phyloP scores from a whole-genome alignment of 768 basidiomycete species.

The Gymnopilus junonius region DNA sequence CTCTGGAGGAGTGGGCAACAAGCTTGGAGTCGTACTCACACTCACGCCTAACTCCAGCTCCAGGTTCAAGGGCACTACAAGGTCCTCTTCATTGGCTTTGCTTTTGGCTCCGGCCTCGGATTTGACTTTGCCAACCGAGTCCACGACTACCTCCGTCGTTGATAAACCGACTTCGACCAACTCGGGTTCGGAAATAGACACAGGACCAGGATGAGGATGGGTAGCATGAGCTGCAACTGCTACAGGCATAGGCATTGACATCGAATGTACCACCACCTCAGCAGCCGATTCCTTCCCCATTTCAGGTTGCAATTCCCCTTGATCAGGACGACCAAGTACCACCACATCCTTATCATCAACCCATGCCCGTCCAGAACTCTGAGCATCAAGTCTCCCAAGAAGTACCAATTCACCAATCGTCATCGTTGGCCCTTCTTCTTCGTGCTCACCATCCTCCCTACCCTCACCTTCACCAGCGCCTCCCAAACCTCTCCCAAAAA shows the following conservation, averaged over 20 bases:
- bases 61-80: too few species aligned
- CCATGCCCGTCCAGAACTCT: conserved; percentile 25
- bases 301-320: not conserved
- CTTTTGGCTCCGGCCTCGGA: too few species aligned
- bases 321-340: conserved; percentile 1
- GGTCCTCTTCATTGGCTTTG: not conserved
- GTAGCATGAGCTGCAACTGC: not conserved
- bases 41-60: not conserved
- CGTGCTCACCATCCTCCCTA: not conserved
- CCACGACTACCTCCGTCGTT: not conserved
- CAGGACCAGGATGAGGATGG: too few species aligned
- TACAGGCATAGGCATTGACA: not conserved
- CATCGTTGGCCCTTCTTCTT: conserved; percentile 5
- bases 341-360: conserved; percentile 24
- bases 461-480: not conserved
- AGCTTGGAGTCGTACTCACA: too few species aligned
- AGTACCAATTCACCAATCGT: conserved; percentile 34
- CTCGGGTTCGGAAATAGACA: not conserved
- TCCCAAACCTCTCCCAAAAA: conserved; percentile 10
- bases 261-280: too few species aligned
- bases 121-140: not conserved
- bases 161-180: not conserved
- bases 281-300: too few species aligned
- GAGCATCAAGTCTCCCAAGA: conserved; percentile 30
- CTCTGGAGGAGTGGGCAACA: not conserved